Evolutionary conservation across 257 asterid species (phyloP).

Genomic region (Penstemon barbatus): DNA sequence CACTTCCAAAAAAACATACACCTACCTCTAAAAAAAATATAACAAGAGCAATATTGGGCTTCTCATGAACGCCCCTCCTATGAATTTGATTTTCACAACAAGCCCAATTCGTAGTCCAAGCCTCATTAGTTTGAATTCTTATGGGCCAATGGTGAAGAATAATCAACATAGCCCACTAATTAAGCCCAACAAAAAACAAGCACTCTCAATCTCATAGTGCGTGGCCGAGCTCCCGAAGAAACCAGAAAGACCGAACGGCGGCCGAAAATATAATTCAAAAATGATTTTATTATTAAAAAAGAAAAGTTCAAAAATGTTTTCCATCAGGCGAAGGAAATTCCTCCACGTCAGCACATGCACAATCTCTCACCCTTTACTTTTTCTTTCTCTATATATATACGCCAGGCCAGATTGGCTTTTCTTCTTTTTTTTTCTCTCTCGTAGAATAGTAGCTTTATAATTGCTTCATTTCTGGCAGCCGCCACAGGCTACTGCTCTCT

Average conservation of each 20-base stretch:
- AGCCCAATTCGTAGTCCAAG: neutral
- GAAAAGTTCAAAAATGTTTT: neutral
- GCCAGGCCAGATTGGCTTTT: neutral
- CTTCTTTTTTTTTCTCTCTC: neutral
- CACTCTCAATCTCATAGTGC: neutral
- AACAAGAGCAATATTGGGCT: too few species aligned
- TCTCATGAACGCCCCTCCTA: too few species aligned
- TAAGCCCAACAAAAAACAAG: neutral
- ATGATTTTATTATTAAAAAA: neutral
- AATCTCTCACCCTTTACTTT: neutral
- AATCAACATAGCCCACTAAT: neutral
- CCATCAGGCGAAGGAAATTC: neutral
- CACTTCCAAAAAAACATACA: too few species aligned
- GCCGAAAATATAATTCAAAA: neutral
- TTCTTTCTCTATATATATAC: neutral
- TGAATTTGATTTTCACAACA: too few species aligned
- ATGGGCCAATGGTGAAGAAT: neutral
- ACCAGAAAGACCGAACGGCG: neutral
- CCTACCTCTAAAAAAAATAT: too few species aligned
- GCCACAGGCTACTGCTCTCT: neutral
- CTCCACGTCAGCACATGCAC: constrained; percentile 25
- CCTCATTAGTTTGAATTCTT: neutral
- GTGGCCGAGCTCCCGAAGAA: too few species aligned
- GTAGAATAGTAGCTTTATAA: neutral
- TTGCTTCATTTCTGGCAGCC: neutral